Base-by-base conservation (phyloP, 495 filamentous ascomycete genomes). In the Tetracladium marchalianum region DNA sequence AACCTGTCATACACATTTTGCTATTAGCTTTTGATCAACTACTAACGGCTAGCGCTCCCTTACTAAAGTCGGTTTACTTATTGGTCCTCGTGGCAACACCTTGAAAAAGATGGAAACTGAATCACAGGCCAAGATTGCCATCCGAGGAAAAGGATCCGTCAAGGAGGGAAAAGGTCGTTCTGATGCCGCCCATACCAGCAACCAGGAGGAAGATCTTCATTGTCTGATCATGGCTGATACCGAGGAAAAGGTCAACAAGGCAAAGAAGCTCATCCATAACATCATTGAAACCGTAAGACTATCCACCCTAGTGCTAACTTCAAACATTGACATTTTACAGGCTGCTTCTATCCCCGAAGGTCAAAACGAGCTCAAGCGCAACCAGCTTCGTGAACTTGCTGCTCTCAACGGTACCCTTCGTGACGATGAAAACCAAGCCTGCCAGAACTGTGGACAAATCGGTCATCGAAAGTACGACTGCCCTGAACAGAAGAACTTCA, bases 91-190 rank as follows among this genome's bases (percentile, higher is more conserved):
- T 86, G 92, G 92, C 61, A 97, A 96, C 62, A 98, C 92, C 47
- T 70, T 98, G 55, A 98, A 98, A 73, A 96, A 95, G 66, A 98
- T 98, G 92, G 92, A 98, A 63, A 77, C 83, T 57, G 88, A 97
- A 70, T 98, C 92, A 37, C 79, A 81, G 39, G 92, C 92, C 62
- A 98, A 98, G 63, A 98, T 98, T 71, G 92, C 92, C 52, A 98
- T 98, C 55, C 90, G 92, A 60, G 92, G 92, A 71, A 98, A 97
- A 71, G 92, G 92, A 62, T 98, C 92, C 58, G 92, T 98, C 60
- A 98, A 98, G 71, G 92, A 98, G 76, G 92, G 92, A 72, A 98
- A 98, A 61, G 92, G 92, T 58, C 89, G 89, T 58, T 96, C 90
- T 72, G 92, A 98, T 60, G 89, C 92, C 50, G 92, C 92, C 69